Base-by-base conservation (phyloP, 768 basidiomycete genomes). In the Austroboletus eburneus region DNA sequence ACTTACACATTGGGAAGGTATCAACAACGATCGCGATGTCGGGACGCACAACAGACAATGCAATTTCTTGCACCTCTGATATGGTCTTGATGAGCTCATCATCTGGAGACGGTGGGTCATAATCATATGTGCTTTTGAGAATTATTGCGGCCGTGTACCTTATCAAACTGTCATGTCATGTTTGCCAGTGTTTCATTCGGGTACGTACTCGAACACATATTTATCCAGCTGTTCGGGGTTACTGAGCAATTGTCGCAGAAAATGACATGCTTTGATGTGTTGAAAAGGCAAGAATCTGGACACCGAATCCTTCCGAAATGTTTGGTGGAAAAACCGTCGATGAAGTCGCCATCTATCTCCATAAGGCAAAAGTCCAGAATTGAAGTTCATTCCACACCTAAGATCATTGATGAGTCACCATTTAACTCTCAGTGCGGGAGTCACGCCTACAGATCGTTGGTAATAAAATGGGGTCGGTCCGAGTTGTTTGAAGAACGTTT, bases 171-270 rank as follows among this genome's bases (percentile, higher is more conserved):
- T 23, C 36, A 8, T 43, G 18, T 21, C 16, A 14, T 21, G 12
- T 3, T 9, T 13, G n/a, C 29, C 4, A 14, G 5, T 9, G 17
- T 18, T 29, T 1, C 9, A 3, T 3, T 36, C 9, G 2, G 23
- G 5, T 12, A 43, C 49, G 4, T 18, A 54, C 73, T 68, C 62
- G 17, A 61, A 56, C 7, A 69, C 39, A 39, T 69, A 66, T 10
- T 58, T 59, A 7, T 58, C 37, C 24, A 68, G 50, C 37, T 61
- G 51, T 14, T 67, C 64, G 29, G 69, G 66, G 6, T 57, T 38
- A n/a, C 63, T 59, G 2, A 69, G 32, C 13, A 73, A 51, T 7
- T 56, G 59, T 3, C 48, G 58, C 20, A 72, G 59, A 22, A 69
- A 52, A 3, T 40, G 48, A 45, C 67, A 61, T 5, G 59, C 46